These are phyloP conservation scores for Metschnikowia henanensis DNA, from an alignment of 805 yeast species.

Conservation along the genomic window DNA sequence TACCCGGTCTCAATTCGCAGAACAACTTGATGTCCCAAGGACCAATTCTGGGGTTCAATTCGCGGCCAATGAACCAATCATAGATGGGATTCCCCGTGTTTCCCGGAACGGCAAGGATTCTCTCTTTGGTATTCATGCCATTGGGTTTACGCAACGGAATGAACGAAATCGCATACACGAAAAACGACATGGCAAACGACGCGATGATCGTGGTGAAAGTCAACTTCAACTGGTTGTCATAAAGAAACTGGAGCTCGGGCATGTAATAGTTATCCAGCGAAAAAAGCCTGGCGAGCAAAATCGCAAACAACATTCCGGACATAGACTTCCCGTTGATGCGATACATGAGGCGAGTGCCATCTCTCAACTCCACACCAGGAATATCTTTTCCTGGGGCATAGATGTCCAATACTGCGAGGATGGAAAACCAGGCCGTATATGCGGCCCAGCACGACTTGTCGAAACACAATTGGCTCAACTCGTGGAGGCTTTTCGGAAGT, in stretches of 20 bases:
- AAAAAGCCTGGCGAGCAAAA: constrained; percentile 53
- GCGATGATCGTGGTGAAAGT: constrained; percentile 62
- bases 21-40: constrained; percentile 85
- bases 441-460: constrained; percentile 56
- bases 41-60: constrained; percentile 88
- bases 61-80: constrained; percentile 98
- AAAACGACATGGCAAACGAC: constrained; percentile 59
- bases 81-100: constrained; percentile 73
- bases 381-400: constrained; percentile 63
- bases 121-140: constrained; percentile 56
- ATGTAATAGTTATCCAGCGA: constrained; percentile 48
- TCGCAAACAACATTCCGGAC: constrained; percentile 35
- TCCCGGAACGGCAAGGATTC: constrained; percentile 83
- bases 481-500: constrained; percentile 27
- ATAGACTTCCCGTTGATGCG: constrained; percentile 79
- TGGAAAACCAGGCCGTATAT: constrained; percentile 72
- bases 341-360: constrained; percentile 68
- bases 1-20: constrained; percentile 94
- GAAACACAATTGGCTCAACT: constrained; percentile 34
- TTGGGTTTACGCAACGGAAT: constrained; percentile 52
- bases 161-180: constrained; percentile 69
- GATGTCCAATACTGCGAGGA: constrained; percentile 62
- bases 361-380: constrained; percentile 72
- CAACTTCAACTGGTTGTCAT: constrained; percentile 65
- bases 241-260: constrained; percentile 81